These are phyloP conservation scores for Endocalyx cinctus DNA, from an alignment of 2,329 filamentous ascomycete species.

Conservation along the genomic window DNA sequence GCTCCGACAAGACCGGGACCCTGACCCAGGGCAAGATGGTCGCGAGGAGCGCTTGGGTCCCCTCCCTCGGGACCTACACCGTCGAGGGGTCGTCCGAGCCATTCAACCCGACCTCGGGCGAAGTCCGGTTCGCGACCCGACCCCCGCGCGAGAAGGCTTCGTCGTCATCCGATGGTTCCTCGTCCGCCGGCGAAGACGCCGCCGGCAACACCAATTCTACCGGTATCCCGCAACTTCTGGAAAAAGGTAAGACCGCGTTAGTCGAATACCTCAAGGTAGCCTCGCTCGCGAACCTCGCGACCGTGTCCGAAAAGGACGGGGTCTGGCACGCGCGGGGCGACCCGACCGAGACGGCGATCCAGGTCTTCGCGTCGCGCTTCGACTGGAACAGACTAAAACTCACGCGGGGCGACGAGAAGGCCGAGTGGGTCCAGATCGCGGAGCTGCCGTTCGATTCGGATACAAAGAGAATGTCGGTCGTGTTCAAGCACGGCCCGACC, in stretches of 20 bases:
- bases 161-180: conserved; percentile 12
- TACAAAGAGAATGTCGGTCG: conserved; percentile 70
- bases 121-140: conserved; percentile 35
- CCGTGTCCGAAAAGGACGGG: conserved; percentile 38
- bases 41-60: conserved; percentile 55
- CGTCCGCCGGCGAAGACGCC: conserved; percentile 27
- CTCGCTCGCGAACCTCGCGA: conserved; percentile 52
- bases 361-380: conserved; percentile 66
- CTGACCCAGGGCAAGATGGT: conserved; percentile 62
- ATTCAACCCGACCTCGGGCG: conserved; percentile 51
- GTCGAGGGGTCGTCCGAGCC: conserved; percentile 52
- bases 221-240: too few relatives aligned
- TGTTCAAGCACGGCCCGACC: conserved; percentile 45
- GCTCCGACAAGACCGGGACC: conserved; percentile 55
- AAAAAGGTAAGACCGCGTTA: conserved; percentile 40
- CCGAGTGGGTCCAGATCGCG: conserved; percentile 52
- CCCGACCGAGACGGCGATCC: conserved; percentile 68
- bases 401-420: conserved; percentile 42
- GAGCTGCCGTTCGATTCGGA: conserved; percentile 70
- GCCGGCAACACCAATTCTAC: conserved; percentile 27
- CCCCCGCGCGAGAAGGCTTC: conserved; percentile 31
- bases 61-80: conserved; percentile 51
- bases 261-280: conserved; percentile 54
- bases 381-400: conserved; percentile 52
- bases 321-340: conserved; percentile 59